Evolutionary conservation across 495 filamentous ascomycete genomes (phyloP).

Genomic region (Xylaria sp.): DNA sequence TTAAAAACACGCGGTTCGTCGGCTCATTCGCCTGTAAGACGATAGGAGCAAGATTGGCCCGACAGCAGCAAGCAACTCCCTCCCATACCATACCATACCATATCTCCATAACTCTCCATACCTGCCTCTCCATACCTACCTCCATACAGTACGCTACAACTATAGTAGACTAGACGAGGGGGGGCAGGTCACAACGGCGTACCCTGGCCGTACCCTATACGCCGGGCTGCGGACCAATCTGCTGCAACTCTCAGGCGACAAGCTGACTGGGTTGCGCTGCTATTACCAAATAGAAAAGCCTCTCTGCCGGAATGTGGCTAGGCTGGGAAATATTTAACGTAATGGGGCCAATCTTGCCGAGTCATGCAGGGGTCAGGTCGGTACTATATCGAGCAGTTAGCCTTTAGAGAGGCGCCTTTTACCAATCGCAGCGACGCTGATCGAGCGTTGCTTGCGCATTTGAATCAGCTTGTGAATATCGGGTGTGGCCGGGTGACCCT

Average conservation of each 20-base stretch:
- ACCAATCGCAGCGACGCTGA: slow-evolving; percentile 14
- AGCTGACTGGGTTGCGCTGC: slow-evolving; percentile 32
- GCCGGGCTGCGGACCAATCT: slow-evolving; percentile 32
- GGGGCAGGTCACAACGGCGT: slow-evolving; percentile 13
- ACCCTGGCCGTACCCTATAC: slow-evolving; percentile 18
- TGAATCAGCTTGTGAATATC: slow-evolving; percentile 4
- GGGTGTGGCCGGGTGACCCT: not conserved
- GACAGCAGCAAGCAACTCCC: too few species aligned
- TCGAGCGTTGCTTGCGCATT: slow-evolving; percentile 3
- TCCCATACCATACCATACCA: too few species aligned
- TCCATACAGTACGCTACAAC: too few species aligned
- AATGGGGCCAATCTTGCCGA: slow-evolving; percentile 54
- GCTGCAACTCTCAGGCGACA: slow-evolving; percentile 33
- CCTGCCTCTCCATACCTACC: too few species aligned
- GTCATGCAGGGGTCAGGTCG: slow-evolving; percentile 42
- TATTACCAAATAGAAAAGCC: slow-evolving; percentile 59
- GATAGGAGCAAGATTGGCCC: slow-evolving; percentile 13
- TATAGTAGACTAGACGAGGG: slow-evolving; percentile 1
- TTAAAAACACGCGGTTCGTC: slow-evolving; percentile 13
- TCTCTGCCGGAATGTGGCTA: slow-evolving; percentile 40
- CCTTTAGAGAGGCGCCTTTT: slow-evolving; percentile 12
- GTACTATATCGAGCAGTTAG: slow-evolving; percentile 1
- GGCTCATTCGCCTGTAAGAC: slow-evolving; percentile 9
- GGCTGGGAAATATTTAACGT: slow-evolving; percentile 58
- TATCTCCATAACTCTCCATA: too few species aligned